phyloP scores from a whole-genome alignment of 768 basidiomycete genomes.

The Pleurotus giganteus region DNA sequence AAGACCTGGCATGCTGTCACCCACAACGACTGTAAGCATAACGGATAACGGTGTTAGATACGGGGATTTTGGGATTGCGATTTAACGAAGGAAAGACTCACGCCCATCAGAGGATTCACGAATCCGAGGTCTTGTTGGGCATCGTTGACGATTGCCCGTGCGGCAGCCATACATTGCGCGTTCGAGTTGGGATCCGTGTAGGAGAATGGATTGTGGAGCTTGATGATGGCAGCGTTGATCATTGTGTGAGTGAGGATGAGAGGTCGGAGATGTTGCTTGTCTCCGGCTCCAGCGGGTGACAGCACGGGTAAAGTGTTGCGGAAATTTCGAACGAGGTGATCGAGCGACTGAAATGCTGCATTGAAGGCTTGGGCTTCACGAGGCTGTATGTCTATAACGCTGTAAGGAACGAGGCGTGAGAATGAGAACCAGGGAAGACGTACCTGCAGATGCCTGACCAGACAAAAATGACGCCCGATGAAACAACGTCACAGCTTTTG shows the following conservation, averaged over 20 bases:
- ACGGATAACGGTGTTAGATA: constrained; percentile 7
- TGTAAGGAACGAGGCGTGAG: constrained; percentile 2
- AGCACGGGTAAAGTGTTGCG: constrained; percentile 32
- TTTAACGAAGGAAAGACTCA: constrained; percentile 27
- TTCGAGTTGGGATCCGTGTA: constrained; percentile 40
- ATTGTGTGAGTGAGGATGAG: constrained; percentile 48
- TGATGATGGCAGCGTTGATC: constrained; percentile 47
- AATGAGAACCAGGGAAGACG: constrained; percentile 15
- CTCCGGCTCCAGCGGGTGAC: constrained; percentile 26
- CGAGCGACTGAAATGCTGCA: constrained; percentile 42
- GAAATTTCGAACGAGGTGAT: constrained; percentile 42
- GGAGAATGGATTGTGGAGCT: constrained; percentile 48
- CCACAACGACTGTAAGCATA: constrained; percentile 40
- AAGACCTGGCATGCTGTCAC: constrained; percentile 44
- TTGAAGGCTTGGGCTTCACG: constrained; percentile 41
- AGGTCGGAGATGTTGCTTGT: constrained; percentile 32
- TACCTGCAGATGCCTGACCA: constrained; percentile 44
- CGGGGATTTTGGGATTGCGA: constrained; percentile 10
- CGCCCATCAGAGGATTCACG: constrained; percentile 52
- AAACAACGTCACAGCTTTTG: constrained; percentile 57
- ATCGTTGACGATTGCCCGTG: constrained; percentile 39
- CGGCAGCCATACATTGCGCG: constrained; percentile 40
- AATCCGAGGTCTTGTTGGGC: constrained; percentile 37
- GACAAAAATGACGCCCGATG: constrained; percentile 56
- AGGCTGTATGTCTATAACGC: constrained; percentile 37